Conservation (phyloP, 352 stramenopile genomes). For the Thraustochytrium striatum region DNA sequence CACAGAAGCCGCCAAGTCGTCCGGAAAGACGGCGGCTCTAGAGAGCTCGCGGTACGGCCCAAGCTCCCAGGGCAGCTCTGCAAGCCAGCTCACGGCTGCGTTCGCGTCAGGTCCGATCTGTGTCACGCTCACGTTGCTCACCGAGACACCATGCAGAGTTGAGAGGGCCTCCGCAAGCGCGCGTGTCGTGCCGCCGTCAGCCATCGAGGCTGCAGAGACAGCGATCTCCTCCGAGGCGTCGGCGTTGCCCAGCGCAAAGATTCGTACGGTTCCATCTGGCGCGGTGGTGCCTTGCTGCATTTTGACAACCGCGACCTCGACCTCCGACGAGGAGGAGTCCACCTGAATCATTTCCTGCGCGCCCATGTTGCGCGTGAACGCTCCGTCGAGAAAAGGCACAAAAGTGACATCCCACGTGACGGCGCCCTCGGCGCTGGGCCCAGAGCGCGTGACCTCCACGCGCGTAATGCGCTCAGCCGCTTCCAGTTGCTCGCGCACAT, state of each 20-base stretch:
- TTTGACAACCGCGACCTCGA: neutral
- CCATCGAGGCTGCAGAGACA: no score
- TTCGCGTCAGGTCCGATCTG: neutral
- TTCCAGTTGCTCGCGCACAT: neutral
- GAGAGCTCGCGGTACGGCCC: no score
- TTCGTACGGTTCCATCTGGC: neutral
- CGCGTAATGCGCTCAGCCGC: neutral
- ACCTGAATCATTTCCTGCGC: neutral
- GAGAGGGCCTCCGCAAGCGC: no score
- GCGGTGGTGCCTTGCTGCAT: neutral
- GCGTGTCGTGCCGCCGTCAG: no score
- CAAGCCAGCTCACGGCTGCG: neutral
- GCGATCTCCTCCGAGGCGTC: no score
- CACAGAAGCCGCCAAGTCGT: no score
- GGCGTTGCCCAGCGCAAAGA: no score
- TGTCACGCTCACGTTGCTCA: no score
- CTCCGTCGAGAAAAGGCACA: neutral
- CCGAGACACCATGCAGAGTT: no score
- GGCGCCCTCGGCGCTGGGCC: neutral
- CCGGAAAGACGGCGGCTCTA: no score
- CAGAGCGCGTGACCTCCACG: conserved; percentile 4
- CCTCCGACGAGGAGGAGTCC: neutral
- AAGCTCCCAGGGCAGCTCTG: no score
- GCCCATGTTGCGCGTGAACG: conserved; percentile 10
- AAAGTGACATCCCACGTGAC: conserved; percentile 12